Conservation (phyloP, 176 grass and related monocot species). For the Oryza meridionalis region DNA sequence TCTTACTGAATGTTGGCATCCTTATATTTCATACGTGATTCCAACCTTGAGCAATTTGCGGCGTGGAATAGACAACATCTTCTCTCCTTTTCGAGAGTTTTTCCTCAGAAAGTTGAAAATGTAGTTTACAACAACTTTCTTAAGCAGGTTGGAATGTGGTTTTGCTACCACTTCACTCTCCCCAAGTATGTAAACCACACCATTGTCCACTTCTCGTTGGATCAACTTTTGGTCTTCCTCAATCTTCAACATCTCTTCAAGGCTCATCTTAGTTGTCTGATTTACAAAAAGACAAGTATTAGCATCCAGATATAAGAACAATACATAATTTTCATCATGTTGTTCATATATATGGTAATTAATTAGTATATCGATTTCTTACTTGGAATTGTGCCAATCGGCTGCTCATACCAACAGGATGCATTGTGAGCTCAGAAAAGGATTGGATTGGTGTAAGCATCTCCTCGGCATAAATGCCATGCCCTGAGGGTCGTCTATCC, state of each 20-base stretch:
- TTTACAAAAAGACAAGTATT: background rate
- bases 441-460: slow-evolving; percentile 48
- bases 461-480: slow-evolving; percentile 43
- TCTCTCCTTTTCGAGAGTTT: slow-evolving; percentile 67
- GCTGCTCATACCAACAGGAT: slow-evolving; percentile 45
- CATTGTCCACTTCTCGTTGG: slow-evolving; percentile 58
- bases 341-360: background rate
- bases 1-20: background rate
- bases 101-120: slow-evolving; percentile 60
- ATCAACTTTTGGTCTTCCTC: slow-evolving; percentile 59
- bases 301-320: background rate
- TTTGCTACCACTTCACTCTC: slow-evolving; percentile 65
- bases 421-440: slow-evolving; percentile 56
- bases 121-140: slow-evolving; percentile 63
- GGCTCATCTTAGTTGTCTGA: slow-evolving; percentile 48
- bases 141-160: slow-evolving; percentile 48
- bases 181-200: slow-evolving; percentile 71
- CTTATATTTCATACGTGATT: slow-evolving; percentile 69
- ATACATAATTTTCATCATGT: background rate
- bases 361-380: background rate
- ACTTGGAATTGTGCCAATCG: slow-evolving; percentile 44
- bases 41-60: slow-evolving; percentile 71
- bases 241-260: slow-evolving; percentile 44
- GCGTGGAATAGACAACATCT: slow-evolving; percentile 63
- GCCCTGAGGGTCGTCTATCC: slow-evolving; percentile 15